Conservation (phyloP, 1,284 basidiomycete genomes). For the Microbotryum scabiosae region DNA sequence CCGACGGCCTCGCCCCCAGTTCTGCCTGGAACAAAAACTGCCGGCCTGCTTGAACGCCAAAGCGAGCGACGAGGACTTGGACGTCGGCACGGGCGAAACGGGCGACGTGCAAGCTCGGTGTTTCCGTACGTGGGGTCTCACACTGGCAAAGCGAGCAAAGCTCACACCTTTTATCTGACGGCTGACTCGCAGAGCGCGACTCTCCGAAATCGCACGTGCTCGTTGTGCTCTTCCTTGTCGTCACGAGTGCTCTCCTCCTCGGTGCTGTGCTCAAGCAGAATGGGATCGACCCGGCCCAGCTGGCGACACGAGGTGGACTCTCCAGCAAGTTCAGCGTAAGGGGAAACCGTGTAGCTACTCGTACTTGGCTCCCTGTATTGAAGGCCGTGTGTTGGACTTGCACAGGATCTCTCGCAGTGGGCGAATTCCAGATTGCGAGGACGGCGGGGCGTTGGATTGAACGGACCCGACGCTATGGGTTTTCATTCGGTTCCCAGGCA, state of each 20-base stretch:
- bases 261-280: slow-evolving; percentile 58
- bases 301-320: too few species aligned
- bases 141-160: neutral
- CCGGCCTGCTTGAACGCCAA: slow-evolving; percentile 74
- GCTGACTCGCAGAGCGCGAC: slow-evolving; percentile 55
- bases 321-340: too few species aligned
- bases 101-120: slow-evolving; percentile 91
- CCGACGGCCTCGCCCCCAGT: slow-evolving; percentile 52
- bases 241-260: slow-evolving; percentile 70
- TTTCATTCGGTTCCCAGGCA: too few species aligned
- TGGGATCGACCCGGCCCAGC: slow-evolving; percentile 16
- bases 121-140: slow-evolving; percentile 61
- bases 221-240: slow-evolving; percentile 77
- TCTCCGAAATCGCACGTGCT: slow-evolving; percentile 83
- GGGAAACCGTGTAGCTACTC: too few species aligned
- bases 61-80: slow-evolving; percentile 66
- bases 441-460: too few species aligned
- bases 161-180: slow-evolving; percentile 36
- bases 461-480: too few species aligned
- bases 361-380: too few species aligned
- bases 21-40: slow-evolving; percentile 88
- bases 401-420: too few species aligned
- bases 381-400: too few species aligned
- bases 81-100: slow-evolving; percentile 90
- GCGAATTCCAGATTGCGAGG: too few species aligned